phyloP scores from a whole-genome alignment of 805 yeast genomes.

The Saturnispora mendoncae region DNA sequence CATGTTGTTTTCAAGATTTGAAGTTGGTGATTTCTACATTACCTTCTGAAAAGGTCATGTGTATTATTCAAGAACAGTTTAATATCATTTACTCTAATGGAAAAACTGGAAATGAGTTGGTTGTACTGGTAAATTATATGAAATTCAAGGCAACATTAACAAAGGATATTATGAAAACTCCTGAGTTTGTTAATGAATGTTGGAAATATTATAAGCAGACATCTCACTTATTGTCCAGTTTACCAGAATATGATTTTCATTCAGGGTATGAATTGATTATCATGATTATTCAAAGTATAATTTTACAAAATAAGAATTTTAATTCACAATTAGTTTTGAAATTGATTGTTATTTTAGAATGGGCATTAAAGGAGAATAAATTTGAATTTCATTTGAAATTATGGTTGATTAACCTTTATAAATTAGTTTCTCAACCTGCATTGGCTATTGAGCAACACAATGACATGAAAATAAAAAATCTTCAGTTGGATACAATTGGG shows the following conservation, averaged over 20 bases:
- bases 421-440: constrained; percentile 44
- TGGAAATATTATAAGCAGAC: constrained; percentile 34
- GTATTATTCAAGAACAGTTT: constrained; percentile 12
- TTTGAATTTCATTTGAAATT: constrained; percentile 63
- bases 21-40: constrained; percentile 16
- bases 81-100: constrained; percentile 3
- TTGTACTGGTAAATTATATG: constrained; percentile 25
- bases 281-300: constrained; percentile 37
- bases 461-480: constrained; percentile 53
- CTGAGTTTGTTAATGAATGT: constrained; percentile 26
- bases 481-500: constrained; percentile 67
- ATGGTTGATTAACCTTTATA: constrained; percentile 62
- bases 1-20: constrained; percentile 60
- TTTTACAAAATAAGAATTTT: constrained; percentile 2
- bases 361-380: constrained; percentile 45
- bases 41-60: not conserved
- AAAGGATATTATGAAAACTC: constrained; percentile 16
- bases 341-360: constrained; percentile 49
- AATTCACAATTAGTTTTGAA: constrained; percentile 27
- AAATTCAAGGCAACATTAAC: constrained; percentile 38
- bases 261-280: constrained; percentile 59
- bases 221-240: constrained; percentile 29
- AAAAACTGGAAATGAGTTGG: constrained; percentile 18
- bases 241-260: constrained; percentile 60
- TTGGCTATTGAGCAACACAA: constrained; percentile 44